Conservation (phyloP, 805 yeast species). For the Scheffersomyces spartinae region DNA sequence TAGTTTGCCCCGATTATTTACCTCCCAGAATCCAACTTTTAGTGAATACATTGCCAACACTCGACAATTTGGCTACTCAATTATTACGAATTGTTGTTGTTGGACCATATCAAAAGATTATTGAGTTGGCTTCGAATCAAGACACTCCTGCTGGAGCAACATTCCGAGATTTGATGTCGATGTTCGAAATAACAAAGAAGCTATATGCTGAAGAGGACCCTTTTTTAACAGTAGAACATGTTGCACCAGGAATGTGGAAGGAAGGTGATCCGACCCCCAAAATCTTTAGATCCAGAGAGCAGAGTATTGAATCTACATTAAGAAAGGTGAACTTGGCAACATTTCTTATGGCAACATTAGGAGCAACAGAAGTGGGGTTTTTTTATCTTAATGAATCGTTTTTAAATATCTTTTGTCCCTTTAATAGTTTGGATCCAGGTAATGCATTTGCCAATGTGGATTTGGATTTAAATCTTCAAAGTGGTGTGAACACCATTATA, state of each 20-base stretch:
- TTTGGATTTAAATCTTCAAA: constrained; percentile 19
- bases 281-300: constrained; percentile 49
- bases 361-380: constrained; percentile 79
- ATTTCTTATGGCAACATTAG: constrained; percentile 76
- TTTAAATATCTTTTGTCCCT: constrained; percentile 78
- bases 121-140: constrained; percentile 55
- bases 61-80: constrained; percentile 78
- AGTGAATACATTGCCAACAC: constrained; percentile 57
- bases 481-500: constrained; percentile 17
- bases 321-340: constrained; percentile 84
- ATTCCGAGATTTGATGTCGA: constrained; percentile 56
- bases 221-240: constrained; percentile 54
- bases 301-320: constrained; percentile 49
- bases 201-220: constrained; percentile 64
- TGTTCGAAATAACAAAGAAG: constrained; percentile 67
- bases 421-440: constrained; percentile 43
- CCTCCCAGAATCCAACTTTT: constrained; percentile 55
- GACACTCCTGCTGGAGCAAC: constrained; percentile 54
- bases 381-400: constrained; percentile 77
- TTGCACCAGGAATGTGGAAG: constrained; percentile 64
- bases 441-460: constrained; percentile 27
- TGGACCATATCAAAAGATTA: constrained; percentile 66
- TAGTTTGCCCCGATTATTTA: constrained; percentile 43
- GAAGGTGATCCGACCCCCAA: constrained; percentile 48
- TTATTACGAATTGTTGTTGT: constrained; percentile 59